Evolutionary conservation across 2,329 filamentous ascomycete species (phyloP).

Genomic region (Cladosporium halotolerans): DNA sequence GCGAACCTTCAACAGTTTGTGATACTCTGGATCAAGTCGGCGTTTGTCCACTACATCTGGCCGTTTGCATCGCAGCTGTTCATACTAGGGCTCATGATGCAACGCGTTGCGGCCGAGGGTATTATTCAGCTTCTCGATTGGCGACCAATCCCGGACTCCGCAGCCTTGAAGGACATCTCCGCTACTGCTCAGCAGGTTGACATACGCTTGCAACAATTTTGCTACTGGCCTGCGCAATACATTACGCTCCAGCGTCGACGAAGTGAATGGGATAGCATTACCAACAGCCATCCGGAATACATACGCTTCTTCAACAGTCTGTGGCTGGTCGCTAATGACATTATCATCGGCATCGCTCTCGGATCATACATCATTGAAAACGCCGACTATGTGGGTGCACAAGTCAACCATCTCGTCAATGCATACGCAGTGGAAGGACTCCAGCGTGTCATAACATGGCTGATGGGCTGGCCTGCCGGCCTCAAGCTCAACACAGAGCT

Average conservation of each 20-base stretch:
- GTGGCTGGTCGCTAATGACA: slow-evolving; percentile 97
- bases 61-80: slow-evolving; percentile 67
- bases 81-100: slow-evolving; percentile 69
- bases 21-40: slow-evolving; percentile 60
- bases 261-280: slow-evolving; percentile 91
- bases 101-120: slow-evolving; percentile 74
- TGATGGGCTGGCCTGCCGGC: slow-evolving; percentile 92
- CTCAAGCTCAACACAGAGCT: slow-evolving; percentile 93
- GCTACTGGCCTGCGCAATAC: slow-evolving; percentile 98
- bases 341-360: slow-evolving; percentile 94
- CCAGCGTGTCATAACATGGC: slow-evolving; percentile 83
- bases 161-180: slow-evolving; percentile 89
- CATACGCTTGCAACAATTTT: slow-evolving; percentile 94
- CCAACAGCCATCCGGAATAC: slow-evolving; percentile 91
- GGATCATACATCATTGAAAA: slow-evolving; percentile 98
- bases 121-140: slow-evolving; percentile 78
- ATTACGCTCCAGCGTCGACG: slow-evolving; percentile 83
- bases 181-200: slow-evolving; percentile 96
- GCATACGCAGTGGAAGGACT: slow-evolving; percentile 84
- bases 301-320: slow-evolving; percentile 98
- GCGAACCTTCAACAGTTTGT: slow-evolving; percentile 75
- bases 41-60: slow-evolving; percentile 69
- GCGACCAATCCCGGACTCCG: slow-evolving; percentile 67
- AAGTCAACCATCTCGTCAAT: slow-evolving; percentile 68
- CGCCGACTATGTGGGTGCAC: slow-evolving; percentile 70